Evolutionary conservation across 2,329 filamentous ascomycete genomes (phyloP).

Genomic region (Fusarium brevicatenulatum): DNA sequence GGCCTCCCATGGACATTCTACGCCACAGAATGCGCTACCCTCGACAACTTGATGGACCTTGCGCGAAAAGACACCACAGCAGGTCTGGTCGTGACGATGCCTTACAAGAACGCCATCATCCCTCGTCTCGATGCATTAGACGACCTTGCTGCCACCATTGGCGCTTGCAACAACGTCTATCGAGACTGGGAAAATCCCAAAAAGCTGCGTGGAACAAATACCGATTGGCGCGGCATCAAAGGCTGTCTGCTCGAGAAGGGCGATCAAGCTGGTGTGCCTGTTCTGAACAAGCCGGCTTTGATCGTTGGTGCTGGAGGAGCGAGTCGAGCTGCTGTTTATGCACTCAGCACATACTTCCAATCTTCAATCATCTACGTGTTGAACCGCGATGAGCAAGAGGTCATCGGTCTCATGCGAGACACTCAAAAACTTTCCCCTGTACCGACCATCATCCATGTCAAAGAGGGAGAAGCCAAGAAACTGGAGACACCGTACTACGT

Average conservation of each 20-base stretch:
- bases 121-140: conserved; percentile 1
- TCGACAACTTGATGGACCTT: not conserved
- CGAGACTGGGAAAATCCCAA: not conserved
- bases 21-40: not conserved
- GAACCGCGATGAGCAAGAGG: not conserved
- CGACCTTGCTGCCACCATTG: not conserved
- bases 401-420: not conserved
- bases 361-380: not conserved
- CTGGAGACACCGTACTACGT: conserved; percentile 16
- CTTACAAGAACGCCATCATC: conserved; percentile 2
- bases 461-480: not conserved
- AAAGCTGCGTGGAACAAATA: not conserved
- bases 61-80: not conserved
- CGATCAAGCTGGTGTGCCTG: not conserved
- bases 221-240: not conserved
- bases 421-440: not conserved
- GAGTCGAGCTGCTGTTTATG: conserved; percentile 8
- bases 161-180: conserved; percentile 6
- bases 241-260: conserved; percentile 5
- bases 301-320: conserved; percentile 15
- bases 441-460: not conserved
- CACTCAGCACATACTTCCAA: not conserved
- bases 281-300: conserved; percentile 11
- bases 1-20: conserved; percentile 8
- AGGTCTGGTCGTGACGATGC: conserved; percentile 8